phyloP scores from a whole-genome alignment of 2,329 filamentous ascomycete genomes.

The Tolypocladium amazonense region DNA sequence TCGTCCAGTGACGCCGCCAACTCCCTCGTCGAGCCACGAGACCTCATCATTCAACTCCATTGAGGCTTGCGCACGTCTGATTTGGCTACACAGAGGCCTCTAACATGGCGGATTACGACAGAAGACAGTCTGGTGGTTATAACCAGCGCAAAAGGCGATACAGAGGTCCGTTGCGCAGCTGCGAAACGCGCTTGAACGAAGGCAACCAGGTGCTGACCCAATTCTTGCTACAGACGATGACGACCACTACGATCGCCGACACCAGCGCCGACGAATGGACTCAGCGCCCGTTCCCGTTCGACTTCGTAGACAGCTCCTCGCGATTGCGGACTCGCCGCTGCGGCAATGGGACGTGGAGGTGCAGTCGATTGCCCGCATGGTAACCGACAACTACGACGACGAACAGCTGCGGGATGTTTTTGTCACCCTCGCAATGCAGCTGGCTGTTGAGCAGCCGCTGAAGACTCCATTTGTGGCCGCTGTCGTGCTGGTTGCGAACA shows the following conservation, averaged over 20 bases:
- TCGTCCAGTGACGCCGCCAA: background rate
- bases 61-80: background rate
- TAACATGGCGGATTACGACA: constrained; percentile 45
- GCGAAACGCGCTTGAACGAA: background rate
- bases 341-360: constrained; percentile 73
- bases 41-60: background rate
- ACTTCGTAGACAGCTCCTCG: constrained; percentile 67
- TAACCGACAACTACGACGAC: constrained; percentile 80
- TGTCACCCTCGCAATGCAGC: constrained; percentile 61
- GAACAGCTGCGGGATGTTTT: constrained; percentile 65
- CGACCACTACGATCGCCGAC: constrained; percentile 65
- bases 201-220: background rate
- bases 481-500: constrained; percentile 70
- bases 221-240: constrained; percentile 44
- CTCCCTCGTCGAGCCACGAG: background rate
- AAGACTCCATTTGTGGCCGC: constrained; percentile 94
- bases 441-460: constrained; percentile 83
- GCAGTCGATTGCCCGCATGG: constrained; percentile 59
- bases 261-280: constrained; percentile 64
- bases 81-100: background rate
- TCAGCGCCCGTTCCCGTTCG: constrained; percentile 57
- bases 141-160: constrained; percentile 68
- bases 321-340: constrained; percentile 72
- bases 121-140: constrained; percentile 40
- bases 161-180: constrained; percentile 49